Conservation (phyloP, 1,284 basidiomycete species). For the Hypsizygus ulmarius region DNA sequence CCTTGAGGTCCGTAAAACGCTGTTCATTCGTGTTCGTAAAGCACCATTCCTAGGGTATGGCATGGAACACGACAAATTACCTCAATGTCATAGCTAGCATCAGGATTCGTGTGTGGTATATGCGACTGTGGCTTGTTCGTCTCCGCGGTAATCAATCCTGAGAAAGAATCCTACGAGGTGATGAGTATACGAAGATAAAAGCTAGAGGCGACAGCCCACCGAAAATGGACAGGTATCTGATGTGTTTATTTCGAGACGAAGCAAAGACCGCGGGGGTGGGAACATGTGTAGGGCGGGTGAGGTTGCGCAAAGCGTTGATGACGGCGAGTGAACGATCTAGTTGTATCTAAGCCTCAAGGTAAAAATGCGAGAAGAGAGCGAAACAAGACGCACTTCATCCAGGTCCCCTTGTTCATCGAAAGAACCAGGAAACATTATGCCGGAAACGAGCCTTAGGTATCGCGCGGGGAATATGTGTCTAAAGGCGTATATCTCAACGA, state of each 20-base stretch:
- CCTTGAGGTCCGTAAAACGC: slow-evolving; percentile 34
- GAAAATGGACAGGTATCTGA: slow-evolving; percentile 31
- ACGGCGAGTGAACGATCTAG: slow-evolving; percentile 9
- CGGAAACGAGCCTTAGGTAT: too few species aligned
- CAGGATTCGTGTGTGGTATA: slow-evolving; percentile 13
- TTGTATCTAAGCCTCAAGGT: too few species aligned
- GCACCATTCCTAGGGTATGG: neutral
- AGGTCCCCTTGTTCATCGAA: too few species aligned
- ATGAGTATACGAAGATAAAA: neutral
- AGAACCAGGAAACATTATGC: too few species aligned
- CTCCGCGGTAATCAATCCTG: slow-evolving; percentile 21
- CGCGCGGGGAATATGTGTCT: too few species aligned
- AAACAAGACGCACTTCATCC: too few species aligned
- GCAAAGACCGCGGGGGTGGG: slow-evolving; percentile 12
- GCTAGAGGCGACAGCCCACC: slow-evolving; percentile 18
- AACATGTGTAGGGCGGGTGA: slow-evolving; percentile 9
- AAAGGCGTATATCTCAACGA: too few species aligned
- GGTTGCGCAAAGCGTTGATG: slow-evolving; percentile 15
- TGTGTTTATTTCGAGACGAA: slow-evolving; percentile 29
- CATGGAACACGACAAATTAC: slow-evolving; percentile 20
- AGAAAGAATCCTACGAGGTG: slow-evolving; percentile 28
- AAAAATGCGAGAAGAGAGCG: too few species aligned
- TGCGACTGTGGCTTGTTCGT: slow-evolving; percentile 6
- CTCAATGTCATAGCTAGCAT: slow-evolving; percentile 40
- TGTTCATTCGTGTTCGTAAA: slow-evolving; percentile 16